Evolutionary conservation across 2,329 filamentous ascomycete species (phyloP).

Genomic region (Chrysosporium keratinophilum): DNA sequence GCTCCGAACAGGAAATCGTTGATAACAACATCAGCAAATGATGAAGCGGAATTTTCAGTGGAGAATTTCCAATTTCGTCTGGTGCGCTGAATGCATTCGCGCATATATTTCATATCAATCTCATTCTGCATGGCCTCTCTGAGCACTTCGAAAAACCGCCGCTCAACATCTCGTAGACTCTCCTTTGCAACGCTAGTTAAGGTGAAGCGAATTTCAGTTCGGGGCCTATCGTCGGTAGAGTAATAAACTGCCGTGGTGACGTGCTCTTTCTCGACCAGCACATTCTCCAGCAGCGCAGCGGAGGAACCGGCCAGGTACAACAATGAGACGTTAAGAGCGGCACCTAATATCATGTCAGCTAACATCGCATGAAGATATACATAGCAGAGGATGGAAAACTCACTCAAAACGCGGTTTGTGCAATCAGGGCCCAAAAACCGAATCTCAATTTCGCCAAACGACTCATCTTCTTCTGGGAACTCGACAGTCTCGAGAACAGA

Average conservation of each 20-base stretch:
- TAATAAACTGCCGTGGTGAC: slow-evolving; percentile 77
- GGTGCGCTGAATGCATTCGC: slow-evolving; percentile 74
- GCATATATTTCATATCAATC: slow-evolving; percentile 81
- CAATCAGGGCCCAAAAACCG: slow-evolving; percentile 79
- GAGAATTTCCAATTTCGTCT: slow-evolving; percentile 71
- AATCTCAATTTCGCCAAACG: slow-evolving; percentile 75
- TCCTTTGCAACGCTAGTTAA: slow-evolving; percentile 78
- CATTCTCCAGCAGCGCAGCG: slow-evolving; percentile 81
- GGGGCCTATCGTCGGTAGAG: slow-evolving; percentile 67
- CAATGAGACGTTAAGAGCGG: slow-evolving; percentile 68
- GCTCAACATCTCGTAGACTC: slow-evolving; percentile 72
- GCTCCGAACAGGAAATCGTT: slow-evolving; percentile 85
- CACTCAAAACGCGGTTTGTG: slow-evolving; percentile 53
- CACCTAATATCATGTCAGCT: slow-evolving; percentile 22
- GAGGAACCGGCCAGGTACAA: slow-evolving; percentile 89
- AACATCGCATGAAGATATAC: slow-evolving; percentile 6
- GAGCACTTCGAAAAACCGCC: slow-evolving; percentile 73
- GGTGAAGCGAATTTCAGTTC: slow-evolving; percentile 74
- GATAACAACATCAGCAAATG: slow-evolving; percentile 78
- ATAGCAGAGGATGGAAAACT: slow-evolving; percentile 17
- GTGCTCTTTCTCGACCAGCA: slow-evolving; percentile 84
- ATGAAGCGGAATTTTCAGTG: slow-evolving; percentile 68
- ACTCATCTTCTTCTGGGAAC: slow-evolving; percentile 95
- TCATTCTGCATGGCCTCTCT: slow-evolving; percentile 66
- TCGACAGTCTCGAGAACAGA: slow-evolving; percentile 69